Percentiles rank a stretch among this genome's conserved stretches.
Evolutionary conservation across 805 yeast species (phyloP).

Genomic region (Candida vartiovaarae): DNA sequence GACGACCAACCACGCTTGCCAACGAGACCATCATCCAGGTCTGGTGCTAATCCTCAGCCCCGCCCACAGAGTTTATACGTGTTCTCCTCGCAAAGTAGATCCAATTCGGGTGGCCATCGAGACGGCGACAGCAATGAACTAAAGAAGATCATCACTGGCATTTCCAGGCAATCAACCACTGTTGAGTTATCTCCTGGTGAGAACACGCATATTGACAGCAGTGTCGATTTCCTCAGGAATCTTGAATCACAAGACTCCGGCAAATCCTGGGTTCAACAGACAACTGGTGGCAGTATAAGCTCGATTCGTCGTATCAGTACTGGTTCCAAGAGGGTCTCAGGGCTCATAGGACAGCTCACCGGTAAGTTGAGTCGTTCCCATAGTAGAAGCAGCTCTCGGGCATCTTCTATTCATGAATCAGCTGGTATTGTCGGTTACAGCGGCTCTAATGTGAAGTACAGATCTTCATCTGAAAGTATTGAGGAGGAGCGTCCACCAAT

Average conservation of each 20-base stretch:
- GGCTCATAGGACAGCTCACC: conserved; percentile 21
- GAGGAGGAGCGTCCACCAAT: conserved; percentile 15
- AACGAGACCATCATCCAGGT: conserved; percentile 1
- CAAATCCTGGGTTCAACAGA: conserved; percentile 25
- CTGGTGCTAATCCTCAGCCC: neutral
- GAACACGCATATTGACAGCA: conserved; percentile 25
- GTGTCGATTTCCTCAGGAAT: conserved; percentile 31
- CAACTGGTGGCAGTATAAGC: conserved; percentile 27
- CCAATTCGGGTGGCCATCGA: conserved; percentile 6
- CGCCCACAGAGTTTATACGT: conserved; percentile 31
- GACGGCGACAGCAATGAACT: conserved; percentile 10
- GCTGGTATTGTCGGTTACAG: conserved; percentile 8
- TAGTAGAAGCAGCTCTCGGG: conserved; percentile 22
- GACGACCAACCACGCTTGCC: conserved; percentile 6
- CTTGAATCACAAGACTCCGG: conserved; percentile 31
- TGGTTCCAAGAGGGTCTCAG: conserved; percentile 18
- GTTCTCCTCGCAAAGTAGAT: conserved; percentile 5
- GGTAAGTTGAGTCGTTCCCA: conserved; percentile 23
- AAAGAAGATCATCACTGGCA: conserved; percentile 24
- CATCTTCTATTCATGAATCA: conserved; percentile 23
- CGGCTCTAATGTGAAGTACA: conserved; percentile 5
- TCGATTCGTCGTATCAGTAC: conserved; percentile 24
- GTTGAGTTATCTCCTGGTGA: conserved; percentile 21
- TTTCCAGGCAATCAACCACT: conserved; percentile 11
- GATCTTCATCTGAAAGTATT: conserved; percentile 20